Percentiles rank a stretch among this genome's conserved stretches.
These are phyloP conservation scores for Crassisporium funariophilum DNA, from an alignment of 768 basidiomycete genomes.

Conservation along the genomic window DNA sequence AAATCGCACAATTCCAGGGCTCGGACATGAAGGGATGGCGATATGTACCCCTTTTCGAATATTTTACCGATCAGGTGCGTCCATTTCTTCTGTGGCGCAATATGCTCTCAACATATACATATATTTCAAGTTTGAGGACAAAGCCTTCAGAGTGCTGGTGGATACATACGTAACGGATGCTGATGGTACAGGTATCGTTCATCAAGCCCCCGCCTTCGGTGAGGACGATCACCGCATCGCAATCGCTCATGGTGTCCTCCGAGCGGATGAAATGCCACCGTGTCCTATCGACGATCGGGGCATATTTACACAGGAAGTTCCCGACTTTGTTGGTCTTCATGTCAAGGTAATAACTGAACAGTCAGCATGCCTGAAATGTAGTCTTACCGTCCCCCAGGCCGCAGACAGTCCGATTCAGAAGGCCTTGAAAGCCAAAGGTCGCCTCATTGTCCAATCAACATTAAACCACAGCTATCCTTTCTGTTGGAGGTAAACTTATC, in stretches of 20 bases:
- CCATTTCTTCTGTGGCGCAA: neutral
- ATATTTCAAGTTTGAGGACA: constrained; percentile 75
- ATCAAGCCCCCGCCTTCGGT: constrained; percentile 98
- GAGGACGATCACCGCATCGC: constrained; percentile 98
- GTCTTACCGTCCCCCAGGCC: constrained; percentile 46
- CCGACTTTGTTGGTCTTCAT: constrained; percentile 85
- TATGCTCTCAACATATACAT: neutral
- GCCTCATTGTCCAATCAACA: constrained; percentile 85
- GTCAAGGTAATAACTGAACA: constrained; percentile 72
- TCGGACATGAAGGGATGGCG: constrained; percentile 95
- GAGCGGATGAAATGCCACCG: constrained; percentile 89
- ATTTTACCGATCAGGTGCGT: constrained; percentile 88
- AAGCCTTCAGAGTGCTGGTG: constrained; percentile 84
- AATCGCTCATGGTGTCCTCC: constrained; percentile 80
- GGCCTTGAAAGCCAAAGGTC: constrained; percentile 80
- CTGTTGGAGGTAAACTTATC: constrained; percentile 81
- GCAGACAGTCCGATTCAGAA: constrained; percentile 97
- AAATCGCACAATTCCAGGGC: constrained; percentile 85
- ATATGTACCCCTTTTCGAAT: constrained; percentile 94
- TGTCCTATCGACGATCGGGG: constrained; percentile 94
- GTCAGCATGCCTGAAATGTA: neutral
- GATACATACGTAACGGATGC: constrained; percentile 93
- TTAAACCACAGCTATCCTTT: constrained; percentile 92
- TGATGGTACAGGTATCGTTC: constrained; percentile 97
- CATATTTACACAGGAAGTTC: constrained; percentile 83